phyloP scores from a whole-genome alignment of 2,329 filamentous ascomycete species.

The Apiospora koreana region DNA sequence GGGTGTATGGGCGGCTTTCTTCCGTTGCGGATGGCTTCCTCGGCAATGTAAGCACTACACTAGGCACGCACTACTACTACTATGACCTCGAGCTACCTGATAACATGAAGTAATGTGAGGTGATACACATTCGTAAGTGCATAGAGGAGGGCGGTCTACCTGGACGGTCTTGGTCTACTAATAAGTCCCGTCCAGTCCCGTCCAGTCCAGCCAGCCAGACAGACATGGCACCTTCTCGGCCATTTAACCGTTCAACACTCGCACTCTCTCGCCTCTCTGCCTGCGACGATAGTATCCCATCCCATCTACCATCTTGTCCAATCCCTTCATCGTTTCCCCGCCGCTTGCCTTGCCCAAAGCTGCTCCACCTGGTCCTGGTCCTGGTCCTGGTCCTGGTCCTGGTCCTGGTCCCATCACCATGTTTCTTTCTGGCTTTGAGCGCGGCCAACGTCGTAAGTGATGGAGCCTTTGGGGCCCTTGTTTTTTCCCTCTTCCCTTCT shows the following conservation, averaged over 20 bases:
- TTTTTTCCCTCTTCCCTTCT: too few species aligned
- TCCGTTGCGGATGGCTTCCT: background rate
- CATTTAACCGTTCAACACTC: background rate
- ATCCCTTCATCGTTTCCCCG: background rate
- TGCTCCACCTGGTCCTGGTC: background rate
- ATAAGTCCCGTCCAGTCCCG: background rate
- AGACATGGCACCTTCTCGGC: background rate
- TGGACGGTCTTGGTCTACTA: background rate
- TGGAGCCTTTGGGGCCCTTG: background rate
- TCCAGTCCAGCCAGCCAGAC: background rate
- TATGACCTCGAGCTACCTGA: too few species aligned
- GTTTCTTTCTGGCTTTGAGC: background rate
- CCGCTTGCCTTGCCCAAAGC: constrained; percentile 2
- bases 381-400: too few species aligned
- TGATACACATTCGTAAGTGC: background rate
- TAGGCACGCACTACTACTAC: background rate
- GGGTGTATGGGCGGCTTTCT: background rate
- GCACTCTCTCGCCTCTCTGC: background rate
- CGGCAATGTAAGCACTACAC: background rate
- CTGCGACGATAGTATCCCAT: background rate
- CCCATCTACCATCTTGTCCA: background rate
- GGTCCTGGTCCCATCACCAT: constrained; percentile 5
- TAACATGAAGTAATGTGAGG: background rate
- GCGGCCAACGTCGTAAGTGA: background rate
- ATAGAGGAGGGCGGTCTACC: background rate